phyloP scores from a whole-genome alignment of 139 green algal species.

The Coccomyxa sp. region DNA sequence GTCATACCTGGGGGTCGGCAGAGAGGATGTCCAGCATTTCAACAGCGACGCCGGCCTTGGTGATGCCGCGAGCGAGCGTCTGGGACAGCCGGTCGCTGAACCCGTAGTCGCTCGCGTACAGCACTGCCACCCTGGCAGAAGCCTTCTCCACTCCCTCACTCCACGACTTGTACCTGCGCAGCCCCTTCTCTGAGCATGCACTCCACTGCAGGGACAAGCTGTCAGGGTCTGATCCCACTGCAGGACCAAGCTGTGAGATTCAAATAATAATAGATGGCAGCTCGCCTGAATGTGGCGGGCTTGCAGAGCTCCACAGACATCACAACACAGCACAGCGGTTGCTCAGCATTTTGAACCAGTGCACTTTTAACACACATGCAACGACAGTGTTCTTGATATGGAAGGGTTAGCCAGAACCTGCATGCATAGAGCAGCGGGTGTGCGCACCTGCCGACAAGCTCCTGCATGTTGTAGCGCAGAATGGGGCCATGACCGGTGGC shows the following conservation, averaged over 20 bases:
- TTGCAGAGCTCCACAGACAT: no score
- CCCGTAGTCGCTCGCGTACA: constrained; percentile 92
- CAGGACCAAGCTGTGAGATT: no score
- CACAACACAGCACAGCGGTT: no score
- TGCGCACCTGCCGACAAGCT: constrained; percentile 59
- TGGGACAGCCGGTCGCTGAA: constrained; percentile 88
- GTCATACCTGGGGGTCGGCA: constrained; percentile 61
- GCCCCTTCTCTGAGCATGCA: neutral
- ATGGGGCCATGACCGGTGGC: constrained; percentile 87
- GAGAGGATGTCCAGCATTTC: constrained; percentile 89
- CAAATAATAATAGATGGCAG: no score
- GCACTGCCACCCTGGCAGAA: constrained; percentile 60
- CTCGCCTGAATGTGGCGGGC: no score
- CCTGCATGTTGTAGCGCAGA: constrained; percentile 67
- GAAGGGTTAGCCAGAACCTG: no score
- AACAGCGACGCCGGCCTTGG: constrained; percentile 79
- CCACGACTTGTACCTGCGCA: constrained; percentile 66
- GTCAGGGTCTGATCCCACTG: no score
- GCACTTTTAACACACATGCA: no score
- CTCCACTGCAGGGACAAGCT: no score
- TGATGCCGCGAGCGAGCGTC: constrained; percentile 90
- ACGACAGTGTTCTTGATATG: no score
- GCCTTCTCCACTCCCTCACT: constrained; percentile 67
- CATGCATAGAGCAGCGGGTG: no score
- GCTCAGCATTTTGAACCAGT: no score